Base-by-base conservation (phyloP, 768 basidiomycete species). In the Tricholoma sp. region DNA sequence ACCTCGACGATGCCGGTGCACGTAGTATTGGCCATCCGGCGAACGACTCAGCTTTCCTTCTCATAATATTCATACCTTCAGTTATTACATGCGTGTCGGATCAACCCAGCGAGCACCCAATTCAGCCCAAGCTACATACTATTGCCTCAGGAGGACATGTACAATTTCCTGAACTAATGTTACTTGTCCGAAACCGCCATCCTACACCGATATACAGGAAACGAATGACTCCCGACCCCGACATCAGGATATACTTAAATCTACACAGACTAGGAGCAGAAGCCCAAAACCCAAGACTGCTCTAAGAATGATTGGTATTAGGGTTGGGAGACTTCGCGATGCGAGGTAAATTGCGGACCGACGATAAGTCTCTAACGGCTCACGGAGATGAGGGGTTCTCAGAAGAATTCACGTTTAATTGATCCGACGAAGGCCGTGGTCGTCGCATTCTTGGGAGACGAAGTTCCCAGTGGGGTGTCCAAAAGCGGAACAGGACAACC, bases 121-220 rank as follows among this genome's bases (percentile, higher is more conserved):
- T 37, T 12, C 39, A 41, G 3, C 39, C 19, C 12, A 8, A 41
- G n/a, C 2, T 12, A 41, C 7, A 2, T 41, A n/a, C 16, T 16
- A 4, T 3, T 16, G 16, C 29, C 29, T 8, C 8, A 29, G 4
- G 34, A 35, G 12, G 4, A 3, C 12, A 12, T 37, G 14, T 2
- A 5, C 12, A 70, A 50, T 66, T 74, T 47, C 78, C 79, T 49
- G 52, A 70, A 71, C n/a, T 69, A 74, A 59, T 86, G 79, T 66
- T 77, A 82, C 16, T 83, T 81, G 22, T 85, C 85, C 60, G 84
- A 83, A 4, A 83, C 83, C 18, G 76, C 83, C 21, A 77, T 79
- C 77, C 64, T 79, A 12, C 79, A 77, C 31, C 24, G 5, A 27
- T 27, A 78, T 75, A 50, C 69, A 73, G 35, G 35, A 37, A 76